A percentile compares a stretch with the other conserved stretches of the same genome.
Evolutionary conservation across 1,284 basidiomycete species (phyloP).

Genomic region (Leucoagaricus sp.): DNA sequence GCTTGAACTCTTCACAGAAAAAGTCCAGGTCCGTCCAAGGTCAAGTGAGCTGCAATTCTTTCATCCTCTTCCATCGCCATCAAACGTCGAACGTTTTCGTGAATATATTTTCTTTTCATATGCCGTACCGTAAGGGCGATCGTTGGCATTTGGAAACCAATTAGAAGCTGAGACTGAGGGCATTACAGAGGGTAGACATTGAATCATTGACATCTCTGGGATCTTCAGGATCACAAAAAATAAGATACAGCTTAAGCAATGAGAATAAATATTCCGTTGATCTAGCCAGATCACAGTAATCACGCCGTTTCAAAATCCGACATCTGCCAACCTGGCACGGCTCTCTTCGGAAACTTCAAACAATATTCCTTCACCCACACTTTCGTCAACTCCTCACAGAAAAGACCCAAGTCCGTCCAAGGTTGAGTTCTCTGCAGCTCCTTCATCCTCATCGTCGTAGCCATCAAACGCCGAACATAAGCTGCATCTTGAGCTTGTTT

Average conservation of each 20-base stretch:
- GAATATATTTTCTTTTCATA: conserved; percentile 28
- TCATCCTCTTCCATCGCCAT: conserved; percentile 21
- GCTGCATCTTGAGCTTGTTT: too few species aligned
- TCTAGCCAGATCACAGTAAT: too few species aligned
- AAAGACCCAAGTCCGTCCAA: conserved; percentile 26
- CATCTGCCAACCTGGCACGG: conserved; percentile 28
- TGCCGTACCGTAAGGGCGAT: conserved; percentile 26
- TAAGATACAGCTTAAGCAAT: too few species aligned
- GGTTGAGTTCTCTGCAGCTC: conserved; percentile 11
- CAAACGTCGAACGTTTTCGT: conserved; percentile 32
- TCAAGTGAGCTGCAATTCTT: not conserved
- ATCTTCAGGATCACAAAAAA: too few species aligned
- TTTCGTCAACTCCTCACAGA: conserved; percentile 28
- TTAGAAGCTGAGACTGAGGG: too few species aligned
- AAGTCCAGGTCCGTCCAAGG: conserved; percentile 25
- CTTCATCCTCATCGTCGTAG: conserved; percentile 17
- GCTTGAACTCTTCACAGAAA: conserved; percentile 29
- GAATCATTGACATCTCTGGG: too few species aligned
- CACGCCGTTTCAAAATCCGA: conserved; percentile 32
- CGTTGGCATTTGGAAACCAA: conserved; percentile 30
- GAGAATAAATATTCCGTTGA: too few species aligned
- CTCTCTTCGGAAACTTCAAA: conserved; percentile 26
- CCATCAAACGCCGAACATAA: conserved; percentile 29
- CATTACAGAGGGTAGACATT: too few species aligned
- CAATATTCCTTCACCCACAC: conserved; percentile 32